These are phyloP conservation scores for Saxophila tyrrhenica DNA, from an alignment of 495 filamentous ascomycete genomes.

Conservation along the genomic window DNA sequence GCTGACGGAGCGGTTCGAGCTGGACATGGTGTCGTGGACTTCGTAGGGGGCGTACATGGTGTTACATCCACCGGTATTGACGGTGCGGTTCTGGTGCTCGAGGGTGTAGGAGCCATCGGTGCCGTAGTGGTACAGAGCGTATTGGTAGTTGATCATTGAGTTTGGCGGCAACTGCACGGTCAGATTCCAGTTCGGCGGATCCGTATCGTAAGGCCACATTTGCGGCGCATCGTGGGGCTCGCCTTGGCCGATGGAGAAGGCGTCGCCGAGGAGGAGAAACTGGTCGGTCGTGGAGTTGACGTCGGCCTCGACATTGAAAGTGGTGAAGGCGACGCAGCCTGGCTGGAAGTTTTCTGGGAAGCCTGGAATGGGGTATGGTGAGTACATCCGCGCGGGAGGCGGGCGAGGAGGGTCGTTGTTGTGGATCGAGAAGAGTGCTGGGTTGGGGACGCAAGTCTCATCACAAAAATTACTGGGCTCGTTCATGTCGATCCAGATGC, in stretches of 20 bases:
- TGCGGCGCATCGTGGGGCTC: not conserved
- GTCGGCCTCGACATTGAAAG: constrained; percentile 5
- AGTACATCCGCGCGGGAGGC: constrained; percentile 41
- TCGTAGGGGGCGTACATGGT: constrained; percentile 1
- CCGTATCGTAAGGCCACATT: constrained; percentile 1
- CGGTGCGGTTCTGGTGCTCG: constrained; percentile 18
- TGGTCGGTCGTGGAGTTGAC: constrained; percentile 17
- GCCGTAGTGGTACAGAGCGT: constrained; percentile 7
- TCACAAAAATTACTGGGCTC: constrained; percentile 39
- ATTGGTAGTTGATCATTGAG: constrained; percentile 13
- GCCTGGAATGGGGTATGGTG: constrained; percentile 42
- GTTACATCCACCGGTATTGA: constrained; percentile 15
- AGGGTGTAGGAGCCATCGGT: constrained; percentile 10
- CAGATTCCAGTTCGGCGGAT: constrained; percentile 16
- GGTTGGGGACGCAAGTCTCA: not conserved
- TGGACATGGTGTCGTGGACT: constrained; percentile 8
- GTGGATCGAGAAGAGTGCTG: constrained; percentile 27
- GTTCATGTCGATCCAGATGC: constrained; percentile 58
- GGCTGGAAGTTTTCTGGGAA: constrained; percentile 66
- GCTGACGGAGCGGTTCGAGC: not conserved
- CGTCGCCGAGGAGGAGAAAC: constrained; percentile 9
- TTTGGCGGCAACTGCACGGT: constrained; percentile 15
- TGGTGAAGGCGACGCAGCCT: constrained; percentile 22
- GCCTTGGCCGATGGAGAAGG: constrained; percentile 7
- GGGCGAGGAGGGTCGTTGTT: constrained; percentile 54